Evolutionary conservation across 2,329 filamentous ascomycete species (phyloP), one percentile per base, ranked within the genome.

Genomic region (Aspergillus sclerotialis): DNA sequence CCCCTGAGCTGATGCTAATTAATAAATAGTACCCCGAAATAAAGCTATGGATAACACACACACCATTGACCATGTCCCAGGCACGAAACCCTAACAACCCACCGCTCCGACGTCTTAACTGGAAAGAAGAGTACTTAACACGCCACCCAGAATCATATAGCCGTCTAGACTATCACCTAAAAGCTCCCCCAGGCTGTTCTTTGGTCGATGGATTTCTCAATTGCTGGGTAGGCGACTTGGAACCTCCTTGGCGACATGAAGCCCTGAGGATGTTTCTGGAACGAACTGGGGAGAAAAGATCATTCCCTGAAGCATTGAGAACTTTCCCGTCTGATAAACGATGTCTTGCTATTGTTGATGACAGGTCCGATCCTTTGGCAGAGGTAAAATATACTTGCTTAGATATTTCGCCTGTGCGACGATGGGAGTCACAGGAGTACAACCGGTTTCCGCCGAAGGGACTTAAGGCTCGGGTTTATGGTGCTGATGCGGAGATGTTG

Each of bases 351-450:
- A 36, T 39, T 15, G 12, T 39, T 9, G 37, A 39, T 32, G 37
- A 39, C 28, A 19, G 37, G 24, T 39, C 28, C 25, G 37, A 39
- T 29, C 37, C 37, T 16, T 39, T 23, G 26, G 19, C 32, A 23
- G 27, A 32, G 21, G 16, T 32, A 9, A n/a, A 33, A 4, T 27
- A 21, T 24, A 32, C 16, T 14, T n/a, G n/a, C n/a, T n/a, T n/a
- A n/a, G 23, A 21, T 24, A 32, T 32, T 14, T 16, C 32, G 16
- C 37, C 37, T 12, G 21, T 39, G 19, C 25, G 37, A 32, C 37
- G 28, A 27, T 39, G 37, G 37, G 37, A 32, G 14, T 39, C 33
- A 7, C 32, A 36, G 6, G 28, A 36, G 18, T 39, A 39, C n/a
- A 32, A 32, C 28, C 27, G 25, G 11, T 28, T 28, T 9, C 37